Evolutionary conservation across 1,139 yeast species (phyloP).

Genomic region (Yamadazyma songkhlaensis): DNA sequence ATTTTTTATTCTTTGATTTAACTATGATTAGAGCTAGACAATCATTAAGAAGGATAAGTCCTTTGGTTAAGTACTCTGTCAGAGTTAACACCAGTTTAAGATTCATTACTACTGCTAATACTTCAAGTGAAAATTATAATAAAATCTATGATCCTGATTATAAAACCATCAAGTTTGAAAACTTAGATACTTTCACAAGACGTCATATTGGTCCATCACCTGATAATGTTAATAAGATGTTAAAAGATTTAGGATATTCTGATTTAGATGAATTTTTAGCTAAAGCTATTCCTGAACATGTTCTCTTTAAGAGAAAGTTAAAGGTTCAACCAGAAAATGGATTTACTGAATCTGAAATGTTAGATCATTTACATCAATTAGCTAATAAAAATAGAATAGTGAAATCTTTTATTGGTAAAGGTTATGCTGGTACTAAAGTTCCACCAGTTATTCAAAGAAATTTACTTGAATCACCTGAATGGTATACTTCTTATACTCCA

Average conservation of each 20-base stretch:
- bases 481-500: constrained; percentile 98
- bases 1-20: not conserved
- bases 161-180: constrained; percentile 26
- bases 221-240: constrained; percentile 60
- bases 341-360: constrained; percentile 76
- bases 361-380: constrained; percentile 60
- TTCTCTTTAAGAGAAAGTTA: constrained; percentile 66
- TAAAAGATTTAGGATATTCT: constrained; percentile 58
- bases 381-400: constrained; percentile 73
- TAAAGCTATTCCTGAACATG: constrained; percentile 74
- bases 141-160: constrained; percentile 38
- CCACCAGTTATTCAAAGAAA: constrained; percentile 96
- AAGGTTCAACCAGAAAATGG: constrained; percentile 66
- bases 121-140: constrained; percentile 44
- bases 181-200: constrained; percentile 79
- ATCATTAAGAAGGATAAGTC: not conserved
- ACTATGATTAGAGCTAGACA: constrained; percentile 3
- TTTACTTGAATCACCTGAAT: constrained; percentile 87
- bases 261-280: constrained; percentile 70
- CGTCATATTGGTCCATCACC: constrained; percentile 90
- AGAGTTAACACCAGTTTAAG: not conserved
- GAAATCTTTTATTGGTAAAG: constrained; percentile 85
- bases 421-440: constrained; percentile 84
- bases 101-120: constrained; percentile 29
- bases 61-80: not conserved